Conservation (phyloP, 768 basidiomycete genomes). For the Calocybe cyanea region DNA sequence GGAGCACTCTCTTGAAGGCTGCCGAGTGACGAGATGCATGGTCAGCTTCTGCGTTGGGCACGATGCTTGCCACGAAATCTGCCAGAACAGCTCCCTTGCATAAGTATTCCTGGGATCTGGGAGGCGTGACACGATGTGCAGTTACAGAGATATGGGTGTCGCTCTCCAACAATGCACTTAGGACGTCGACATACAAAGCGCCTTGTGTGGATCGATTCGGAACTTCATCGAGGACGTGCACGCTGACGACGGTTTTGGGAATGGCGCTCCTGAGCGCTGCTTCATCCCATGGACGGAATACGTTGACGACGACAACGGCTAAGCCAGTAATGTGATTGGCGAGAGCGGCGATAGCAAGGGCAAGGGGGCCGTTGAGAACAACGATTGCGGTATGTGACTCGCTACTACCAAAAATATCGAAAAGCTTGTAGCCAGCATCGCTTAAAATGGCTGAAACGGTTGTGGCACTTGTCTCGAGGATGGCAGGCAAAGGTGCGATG, state of each 20-base stretch:
- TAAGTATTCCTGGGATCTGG: conserved; percentile 50
- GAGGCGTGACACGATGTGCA: conserved; percentile 56
- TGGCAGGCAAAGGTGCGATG: conserved; percentile 34
- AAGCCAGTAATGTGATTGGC: conserved; percentile 42
- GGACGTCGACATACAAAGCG: conserved; percentile 67
- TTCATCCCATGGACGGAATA: conserved; percentile 82
- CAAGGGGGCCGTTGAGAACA: conserved; percentile 71
- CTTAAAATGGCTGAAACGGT: conserved; percentile 47
- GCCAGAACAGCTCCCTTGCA: conserved; percentile 39
- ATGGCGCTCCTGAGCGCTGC: conserved; percentile 54
- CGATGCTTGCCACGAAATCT: conserved; percentile 33
- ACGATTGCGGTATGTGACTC: conserved; percentile 66
- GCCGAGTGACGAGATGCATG: conserved; percentile 44
- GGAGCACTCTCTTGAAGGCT: conserved; percentile 54
- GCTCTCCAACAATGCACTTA: conserved; percentile 49
- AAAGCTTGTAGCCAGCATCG: conserved; percentile 64
- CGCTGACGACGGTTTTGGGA: conserved; percentile 51
- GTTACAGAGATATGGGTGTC: conserved; percentile 38
- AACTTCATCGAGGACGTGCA: conserved; percentile 82
- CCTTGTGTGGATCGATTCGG: conserved; percentile 59
- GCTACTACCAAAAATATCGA: conserved; percentile 69
- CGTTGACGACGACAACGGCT: conserved; percentile 68
- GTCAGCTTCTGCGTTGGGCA: conserved; percentile 23
- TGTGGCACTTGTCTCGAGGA: conserved; percentile 21
- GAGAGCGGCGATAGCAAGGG: conserved; percentile 56